Percentiles rank a stretch among this genome's conserved stretches.
Conservation (phyloP, 257 asterid genomes). For the Solanum virginianum region DNA sequence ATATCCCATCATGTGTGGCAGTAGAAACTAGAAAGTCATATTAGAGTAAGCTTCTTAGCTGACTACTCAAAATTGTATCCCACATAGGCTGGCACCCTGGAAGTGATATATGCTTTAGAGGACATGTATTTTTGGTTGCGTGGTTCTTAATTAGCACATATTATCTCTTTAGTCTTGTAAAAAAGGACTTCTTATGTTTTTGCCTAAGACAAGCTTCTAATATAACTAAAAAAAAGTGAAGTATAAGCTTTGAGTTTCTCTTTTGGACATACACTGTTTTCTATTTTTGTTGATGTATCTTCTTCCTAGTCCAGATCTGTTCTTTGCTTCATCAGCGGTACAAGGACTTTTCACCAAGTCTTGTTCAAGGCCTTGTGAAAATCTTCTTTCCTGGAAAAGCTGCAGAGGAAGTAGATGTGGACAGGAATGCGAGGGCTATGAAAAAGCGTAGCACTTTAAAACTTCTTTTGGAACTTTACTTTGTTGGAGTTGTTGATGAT, state of each 20-base stretch:
- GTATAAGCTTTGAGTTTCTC: background rate
- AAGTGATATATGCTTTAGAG: background rate
- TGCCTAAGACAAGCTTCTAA: background rate
- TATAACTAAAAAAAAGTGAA: background rate
- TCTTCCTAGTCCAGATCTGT: slow-evolving; percentile 56
- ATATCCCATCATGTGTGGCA: background rate
- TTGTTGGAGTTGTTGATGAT: slow-evolving; percentile 91
- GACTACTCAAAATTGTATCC: background rate
- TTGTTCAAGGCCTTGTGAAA: slow-evolving; percentile 90
- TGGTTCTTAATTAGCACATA: background rate
- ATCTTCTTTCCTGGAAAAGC: slow-evolving; percentile 71
- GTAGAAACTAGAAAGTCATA: background rate
- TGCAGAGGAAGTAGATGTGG: slow-evolving; percentile 68
- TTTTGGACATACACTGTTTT: background rate
- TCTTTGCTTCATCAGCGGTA: slow-evolving; percentile 98
- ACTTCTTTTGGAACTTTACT: slow-evolving; percentile 90
- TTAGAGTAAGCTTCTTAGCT: background rate
- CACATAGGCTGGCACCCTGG: background rate
- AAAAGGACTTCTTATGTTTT: background rate
- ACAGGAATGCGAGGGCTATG: slow-evolving; percentile 83
- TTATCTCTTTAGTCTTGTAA: background rate
- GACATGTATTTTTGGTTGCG: background rate
- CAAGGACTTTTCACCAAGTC: slow-evolving; percentile 82
- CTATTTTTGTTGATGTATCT: background rate
- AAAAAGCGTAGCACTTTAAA: slow-evolving; percentile 95